These are phyloP conservation scores for Paradendryphiella salina DNA, from an alignment of 2,329 filamentous ascomycete genomes.

Conservation along the genomic window DNA sequence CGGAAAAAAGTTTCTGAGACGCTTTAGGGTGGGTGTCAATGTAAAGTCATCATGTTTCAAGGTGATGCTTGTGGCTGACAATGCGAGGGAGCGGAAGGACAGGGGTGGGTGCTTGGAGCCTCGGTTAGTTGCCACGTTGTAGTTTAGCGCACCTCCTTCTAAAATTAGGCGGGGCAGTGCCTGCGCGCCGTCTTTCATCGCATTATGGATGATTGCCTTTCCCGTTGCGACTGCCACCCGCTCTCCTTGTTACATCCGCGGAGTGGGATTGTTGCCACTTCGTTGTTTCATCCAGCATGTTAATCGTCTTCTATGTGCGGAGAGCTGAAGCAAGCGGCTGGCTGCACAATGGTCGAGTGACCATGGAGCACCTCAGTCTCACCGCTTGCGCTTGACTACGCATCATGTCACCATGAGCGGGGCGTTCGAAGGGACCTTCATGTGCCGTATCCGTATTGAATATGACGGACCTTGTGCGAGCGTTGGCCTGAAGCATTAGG, in stretches of 20 bases:
- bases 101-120: constrained; percentile 13
- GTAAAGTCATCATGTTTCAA: constrained; percentile 1
- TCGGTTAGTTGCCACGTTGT: constrained; percentile 17
- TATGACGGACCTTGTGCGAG: constrained; percentile 20
- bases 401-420: constrained; percentile 26
- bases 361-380: constrained; percentile 17
- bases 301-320: background rate
- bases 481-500: constrained; percentile 27
- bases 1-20: background rate
- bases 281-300: constrained; percentile 3
- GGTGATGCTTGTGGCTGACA: constrained; percentile 1
- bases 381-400: constrained; percentile 15
- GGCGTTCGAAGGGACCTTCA: constrained; percentile 24
- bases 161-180: constrained; percentile 41
- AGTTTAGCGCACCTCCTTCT: constrained; percentile 16
- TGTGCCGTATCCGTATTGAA: constrained; percentile 26
- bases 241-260: constrained; percentile 11
- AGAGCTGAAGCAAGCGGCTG: constrained; percentile 25
- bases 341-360: constrained; percentile 17
- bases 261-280: constrained; percentile 7
- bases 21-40: background rate
- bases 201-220: constrained; percentile 22
- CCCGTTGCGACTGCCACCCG: constrained; percentile 25
- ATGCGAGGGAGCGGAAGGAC: constrained; percentile 1
- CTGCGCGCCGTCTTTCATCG: constrained; percentile 20